These are phyloP conservation scores for Selaginella moellendorffii DNA, from an alignment of 75 land plant genomes.

Conservation along the genomic window DNA sequence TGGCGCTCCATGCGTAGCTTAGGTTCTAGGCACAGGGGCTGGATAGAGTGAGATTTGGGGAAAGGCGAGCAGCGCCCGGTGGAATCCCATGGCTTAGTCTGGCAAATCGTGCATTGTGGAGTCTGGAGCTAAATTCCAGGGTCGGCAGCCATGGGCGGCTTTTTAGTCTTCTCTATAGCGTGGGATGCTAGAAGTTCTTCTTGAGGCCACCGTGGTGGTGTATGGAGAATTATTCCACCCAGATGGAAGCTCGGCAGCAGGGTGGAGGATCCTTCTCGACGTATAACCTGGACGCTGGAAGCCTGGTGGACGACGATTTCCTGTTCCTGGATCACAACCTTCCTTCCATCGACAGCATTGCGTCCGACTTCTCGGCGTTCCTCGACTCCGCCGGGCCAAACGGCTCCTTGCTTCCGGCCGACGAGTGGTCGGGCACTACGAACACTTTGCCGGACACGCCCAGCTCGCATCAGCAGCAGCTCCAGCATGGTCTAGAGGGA, in stretches of 20 bases:
- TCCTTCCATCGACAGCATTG: conserved; percentile 10
- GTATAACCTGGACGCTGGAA: neutral
- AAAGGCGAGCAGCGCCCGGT: too few relatives aligned
- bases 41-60: too few relatives aligned
- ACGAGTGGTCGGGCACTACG: conserved; percentile 38
- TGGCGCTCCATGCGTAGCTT: too few relatives aligned
- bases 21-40: too few relatives aligned
- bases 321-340: neutral
- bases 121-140: too few relatives aligned
- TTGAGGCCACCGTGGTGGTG: neutral
- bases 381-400: conserved; percentile 18
- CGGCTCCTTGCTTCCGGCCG: conserved; percentile 22
- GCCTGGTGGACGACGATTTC: neutral
- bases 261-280: neutral
- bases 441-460: conserved; percentile 15
- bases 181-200: neutral
- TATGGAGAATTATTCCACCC: neutral
- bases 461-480: conserved; percentile 18
- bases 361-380: conserved; percentile 28
- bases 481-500: conserved; percentile 14
- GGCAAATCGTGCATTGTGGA: too few relatives aligned
- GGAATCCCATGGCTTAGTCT: too few relatives aligned
- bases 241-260: neutral
- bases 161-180: neutral
- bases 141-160: neutral